Base-by-base conservation (phyloP, 345 rosid species). In the Salix dunnii region DNA sequence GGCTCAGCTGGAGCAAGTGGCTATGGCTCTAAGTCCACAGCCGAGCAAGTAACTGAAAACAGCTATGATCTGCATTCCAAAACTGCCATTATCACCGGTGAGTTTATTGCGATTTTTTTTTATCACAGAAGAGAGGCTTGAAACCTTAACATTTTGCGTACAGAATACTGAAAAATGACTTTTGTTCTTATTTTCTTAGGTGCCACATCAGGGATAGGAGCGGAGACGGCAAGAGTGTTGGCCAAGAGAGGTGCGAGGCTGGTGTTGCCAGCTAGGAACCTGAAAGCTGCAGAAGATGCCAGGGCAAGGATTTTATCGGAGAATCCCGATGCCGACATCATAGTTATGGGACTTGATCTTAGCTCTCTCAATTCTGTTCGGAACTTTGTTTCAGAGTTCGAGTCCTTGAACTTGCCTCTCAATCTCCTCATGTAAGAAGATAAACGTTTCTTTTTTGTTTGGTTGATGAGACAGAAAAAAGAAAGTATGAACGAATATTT, bases 161-260 rank as follows among this genome's bases (percentile, higher is more conserved):
- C 13, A n/a, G 62, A 58, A n/a, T 23, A 25, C 28, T 23, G 63
- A 58, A 23, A 58, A 9, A 58, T 35, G 25, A 58, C 4, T 53
- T 58, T 31, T 17, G 38, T 64, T 36, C 25, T 21, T 35, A 31
- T 8, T 36, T 20, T 77, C 53, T 6, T 61, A 94, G 98, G 99
- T 20, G 97, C 97, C 14, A 95, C 99, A 82, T 95, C 99, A 27
- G 99, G 99, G 77, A 95, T 95, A 14, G 99, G 99, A 71, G 94
- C 91, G 6, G 99, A 95, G 90, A 93, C 97, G 74, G 99, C 99
- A 1, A 89, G 96, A 14, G 96, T 89, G 25, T 72, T 95, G 66
- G 94, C 94, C 1, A 93, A 89, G 83, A 76, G 93, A 55, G 94
- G 99, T 13, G 96, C 88, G 61, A 84, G 90, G 85, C 84, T 95